Evolutionary conservation across 306 rosid genomes (phyloP).

Genomic region (Cyamopsis tetragonoloba): DNA sequence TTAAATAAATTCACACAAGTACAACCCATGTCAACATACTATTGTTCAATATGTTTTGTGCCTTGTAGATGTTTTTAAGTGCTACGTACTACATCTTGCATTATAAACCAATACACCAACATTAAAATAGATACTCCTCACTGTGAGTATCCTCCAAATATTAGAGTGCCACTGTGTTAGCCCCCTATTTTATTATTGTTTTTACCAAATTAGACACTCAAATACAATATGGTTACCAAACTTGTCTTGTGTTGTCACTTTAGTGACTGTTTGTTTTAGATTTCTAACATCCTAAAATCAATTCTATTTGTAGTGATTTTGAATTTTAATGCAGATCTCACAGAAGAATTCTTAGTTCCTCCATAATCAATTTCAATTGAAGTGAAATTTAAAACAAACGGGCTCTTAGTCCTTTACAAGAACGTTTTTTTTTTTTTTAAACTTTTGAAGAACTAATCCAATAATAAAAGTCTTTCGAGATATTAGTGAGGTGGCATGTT

Average conservation of each 20-base stretch:
- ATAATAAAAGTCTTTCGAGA: not conserved
- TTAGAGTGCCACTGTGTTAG: not conserved
- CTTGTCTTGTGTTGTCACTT: not conserved
- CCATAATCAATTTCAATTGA: no score
- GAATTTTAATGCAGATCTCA: no score
- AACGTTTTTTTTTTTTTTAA: no score
- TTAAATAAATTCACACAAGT: no score
- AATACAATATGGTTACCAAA: not conserved
- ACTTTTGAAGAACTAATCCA: not conserved
- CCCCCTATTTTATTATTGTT: not conserved
- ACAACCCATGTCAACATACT: not conserved
- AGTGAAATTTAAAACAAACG: no score
- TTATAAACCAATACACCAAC: not conserved
- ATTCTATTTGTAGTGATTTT: no score
- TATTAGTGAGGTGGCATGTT: not conserved
- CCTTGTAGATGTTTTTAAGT: not conserved
- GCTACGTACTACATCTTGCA: slow-evolving; percentile 8
- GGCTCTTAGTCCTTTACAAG: no score
- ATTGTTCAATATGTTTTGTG: not conserved
- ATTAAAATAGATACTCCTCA: not conserved
- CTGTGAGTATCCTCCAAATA: not conserved
- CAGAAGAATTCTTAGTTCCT: no score
- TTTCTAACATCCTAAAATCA: no score
- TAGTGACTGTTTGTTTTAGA: no score
- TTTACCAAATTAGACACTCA: not conserved